Conservation (phyloP, 2,329 filamentous ascomycete genomes). For the Domatiomyces catenatus region DNA sequence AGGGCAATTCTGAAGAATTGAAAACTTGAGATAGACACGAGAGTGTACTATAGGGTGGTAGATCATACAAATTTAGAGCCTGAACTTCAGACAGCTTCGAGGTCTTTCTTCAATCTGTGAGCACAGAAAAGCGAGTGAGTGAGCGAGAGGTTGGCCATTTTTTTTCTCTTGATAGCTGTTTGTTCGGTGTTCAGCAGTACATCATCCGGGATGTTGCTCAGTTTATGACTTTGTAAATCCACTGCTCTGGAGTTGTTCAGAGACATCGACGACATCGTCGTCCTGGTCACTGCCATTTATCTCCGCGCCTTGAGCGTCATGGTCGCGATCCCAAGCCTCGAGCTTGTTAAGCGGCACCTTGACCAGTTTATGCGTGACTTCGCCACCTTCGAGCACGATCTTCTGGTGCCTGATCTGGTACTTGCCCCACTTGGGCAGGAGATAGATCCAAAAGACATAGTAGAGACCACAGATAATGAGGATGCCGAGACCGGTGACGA, state of each 20-base stretch:
- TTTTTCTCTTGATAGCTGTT: not conserved
- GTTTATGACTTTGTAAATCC: not conserved
- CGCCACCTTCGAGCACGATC: constrained; percentile 35
- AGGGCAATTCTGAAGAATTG: no score
- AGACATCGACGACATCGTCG: not conserved
- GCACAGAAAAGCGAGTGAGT: no score
- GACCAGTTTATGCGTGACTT: constrained; percentile 36
- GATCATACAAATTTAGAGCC: no score
- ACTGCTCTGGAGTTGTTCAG: not conserved
- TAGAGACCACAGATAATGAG: constrained; percentile 41
- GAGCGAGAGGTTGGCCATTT: not conserved
- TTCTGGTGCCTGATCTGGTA: constrained; percentile 44
- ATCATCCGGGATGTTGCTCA: no score
- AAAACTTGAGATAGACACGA: not conserved
- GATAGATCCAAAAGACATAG: constrained; percentile 43
- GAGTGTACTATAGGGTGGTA: no score
- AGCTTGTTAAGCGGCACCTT: constrained; percentile 39
- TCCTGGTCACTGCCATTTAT: not conserved
- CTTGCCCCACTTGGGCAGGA: constrained; percentile 37
- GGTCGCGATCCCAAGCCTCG: constrained; percentile 41
- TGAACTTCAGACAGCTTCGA: no score
- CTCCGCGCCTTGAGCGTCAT: constrained; percentile 34
- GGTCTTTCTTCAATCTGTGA: no score
- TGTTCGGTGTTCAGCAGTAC: not conserved
- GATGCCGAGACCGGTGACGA: constrained; percentile 48